Evolutionary conservation across 192 early-diverging fungal genomes (phyloP), one percentile per base, ranked within the genome.

Genomic region (Chytriomyces sp.): DNA sequence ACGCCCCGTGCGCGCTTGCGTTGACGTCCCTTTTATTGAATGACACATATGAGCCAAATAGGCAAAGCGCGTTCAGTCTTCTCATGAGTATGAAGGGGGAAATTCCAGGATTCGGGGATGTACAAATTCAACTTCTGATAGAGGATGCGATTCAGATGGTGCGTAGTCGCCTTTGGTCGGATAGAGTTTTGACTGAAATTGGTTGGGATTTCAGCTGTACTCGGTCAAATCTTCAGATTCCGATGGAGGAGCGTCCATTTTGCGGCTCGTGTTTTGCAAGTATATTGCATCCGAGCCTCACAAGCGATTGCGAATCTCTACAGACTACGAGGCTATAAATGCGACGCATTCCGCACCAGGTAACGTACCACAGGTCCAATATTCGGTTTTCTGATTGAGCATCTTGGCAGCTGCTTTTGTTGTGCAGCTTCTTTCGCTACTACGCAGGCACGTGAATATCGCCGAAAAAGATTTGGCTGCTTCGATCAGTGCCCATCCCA

Each of bases 221-320:
- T 68, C 65, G 44, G 65, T 68, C 28, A 53, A 56, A 55, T n/a
- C 92, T 12, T 86, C 88, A 19, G 91, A 96, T 75, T 91, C 92
- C 74, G 92, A 93, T 55, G 88, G 89, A 69, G 94, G 92, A 34
- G 91, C 92, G n/a, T 84, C 91, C 72, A 77, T 94, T 12, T 80
- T 94, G 39, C 85, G 91, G 25, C 82, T 91, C 75, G 73, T 94
- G 26, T 94, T 93, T 81, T 80, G 82, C 36, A 93, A 92, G 65
- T 94, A 92, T 78, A 89, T 93, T 5, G 63, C 84, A 10, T 72
- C 74, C 22, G 14, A 14, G 25, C 74, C 25, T 25, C 19, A 32
- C n/a, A n/a, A 25, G 34, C 17, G 7, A 1, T 41, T 78, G 63
- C 3, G 32, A 32, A 32, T 58, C 39, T 59, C 22, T 39, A 32